These are phyloP conservation scores for Pseudocercospora fijiensis DNA, from an alignment of 2,329 filamentous ascomycete genomes.

Conservation along the genomic window DNA sequence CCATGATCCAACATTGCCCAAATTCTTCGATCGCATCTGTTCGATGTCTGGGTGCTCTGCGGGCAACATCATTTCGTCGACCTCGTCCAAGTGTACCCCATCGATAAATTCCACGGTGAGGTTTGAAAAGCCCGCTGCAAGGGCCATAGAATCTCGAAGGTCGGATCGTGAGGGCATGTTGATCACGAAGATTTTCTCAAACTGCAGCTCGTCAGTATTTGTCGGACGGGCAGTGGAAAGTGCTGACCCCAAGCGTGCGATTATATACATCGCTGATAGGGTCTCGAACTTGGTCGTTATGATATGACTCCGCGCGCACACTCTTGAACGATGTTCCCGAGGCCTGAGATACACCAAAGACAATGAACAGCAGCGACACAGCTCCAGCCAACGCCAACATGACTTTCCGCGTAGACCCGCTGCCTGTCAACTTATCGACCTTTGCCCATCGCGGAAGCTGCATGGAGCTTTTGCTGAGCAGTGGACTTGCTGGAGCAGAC, in stretches of 20 bases:
- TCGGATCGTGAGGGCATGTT: conserved; percentile 54
- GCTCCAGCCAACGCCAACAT: not conserved
- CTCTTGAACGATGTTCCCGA: not conserved
- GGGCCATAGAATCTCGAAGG: conserved; percentile 51
- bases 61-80: conserved; percentile 43
- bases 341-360: not conserved
- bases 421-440: not conserved
- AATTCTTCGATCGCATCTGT: conserved; percentile 30
- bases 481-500: not conserved
- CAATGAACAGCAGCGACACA: not conserved
- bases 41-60: conserved; percentile 33
- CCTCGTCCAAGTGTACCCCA: conserved; percentile 35
- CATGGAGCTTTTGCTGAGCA: not conserved
- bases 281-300: not conserved
- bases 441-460: conserved; percentile 4
- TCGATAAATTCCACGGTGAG: conserved; percentile 50
- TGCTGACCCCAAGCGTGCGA: conserved; percentile 21
- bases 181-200: conserved; percentile 55
- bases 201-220: conserved; percentile 37
- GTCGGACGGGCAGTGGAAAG: not conserved
- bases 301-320: not conserved
- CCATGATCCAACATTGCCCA: conserved; percentile 27
- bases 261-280: conserved; percentile 19
- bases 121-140: conserved; percentile 50
- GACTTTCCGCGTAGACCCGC: conserved; percentile 4